Conservation (phyloP, 352 stramenopile genomes). For the Plasmopara muralis region DNA sequence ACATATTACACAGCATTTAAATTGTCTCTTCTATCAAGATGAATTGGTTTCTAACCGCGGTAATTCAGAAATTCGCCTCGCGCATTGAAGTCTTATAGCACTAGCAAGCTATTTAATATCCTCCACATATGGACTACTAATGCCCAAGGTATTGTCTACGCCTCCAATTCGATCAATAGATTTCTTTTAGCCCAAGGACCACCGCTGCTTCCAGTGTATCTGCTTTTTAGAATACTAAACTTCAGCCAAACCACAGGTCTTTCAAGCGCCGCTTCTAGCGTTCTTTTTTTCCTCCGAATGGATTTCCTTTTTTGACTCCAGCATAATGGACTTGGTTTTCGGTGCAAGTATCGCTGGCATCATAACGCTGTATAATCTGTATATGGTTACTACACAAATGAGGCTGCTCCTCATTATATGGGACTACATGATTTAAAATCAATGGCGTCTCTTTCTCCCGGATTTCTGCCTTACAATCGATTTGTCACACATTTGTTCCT, state of each 20-base stretch:
- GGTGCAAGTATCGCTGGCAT: slow-evolving; percentile 10
- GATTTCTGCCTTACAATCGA: not conserved
- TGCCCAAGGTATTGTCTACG: not conserved
- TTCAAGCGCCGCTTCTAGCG: too few relatives aligned
- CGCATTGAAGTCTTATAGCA: not conserved
- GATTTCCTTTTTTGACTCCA: too few relatives aligned
- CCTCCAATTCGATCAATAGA: not conserved
- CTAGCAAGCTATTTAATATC: not conserved
- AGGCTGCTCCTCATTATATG: not conserved
- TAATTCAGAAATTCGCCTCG: not conserved
- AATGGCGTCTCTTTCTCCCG: slow-evolving; percentile 1
- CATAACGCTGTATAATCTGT: slow-evolving; percentile 1
- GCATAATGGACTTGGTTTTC: slow-evolving; percentile 5
- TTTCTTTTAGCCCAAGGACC: too few relatives aligned
- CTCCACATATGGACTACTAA: not conserved
- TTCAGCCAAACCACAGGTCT: too few relatives aligned
- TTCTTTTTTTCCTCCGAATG: too few relatives aligned
- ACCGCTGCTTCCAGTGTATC: too few relatives aligned
- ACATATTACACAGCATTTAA: not conserved
- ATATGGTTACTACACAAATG: not conserved
- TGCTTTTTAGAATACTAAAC: too few relatives aligned
- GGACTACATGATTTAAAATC: not conserved
- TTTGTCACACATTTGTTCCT: not conserved
- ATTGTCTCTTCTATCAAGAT: not conserved
- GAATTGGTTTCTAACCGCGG: not conserved